phyloP scores from a whole-genome alignment of 2,329 filamentous ascomycete species.

The Neofusicoccum sp. region DNA sequence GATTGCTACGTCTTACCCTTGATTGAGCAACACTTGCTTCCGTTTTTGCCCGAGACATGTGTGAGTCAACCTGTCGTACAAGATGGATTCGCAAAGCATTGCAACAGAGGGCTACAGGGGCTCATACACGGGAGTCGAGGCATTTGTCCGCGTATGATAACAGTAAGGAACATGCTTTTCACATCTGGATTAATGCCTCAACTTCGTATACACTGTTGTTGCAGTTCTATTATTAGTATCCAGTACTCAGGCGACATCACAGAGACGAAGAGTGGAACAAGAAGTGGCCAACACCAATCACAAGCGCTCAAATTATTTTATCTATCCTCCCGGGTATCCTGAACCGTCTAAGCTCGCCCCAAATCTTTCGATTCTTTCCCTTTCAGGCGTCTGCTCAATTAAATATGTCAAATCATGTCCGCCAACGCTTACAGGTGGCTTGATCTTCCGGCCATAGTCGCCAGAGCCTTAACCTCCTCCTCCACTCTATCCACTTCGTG shows the following conservation, averaged over 20 bases:
- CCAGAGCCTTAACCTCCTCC: constrained; percentile 30
- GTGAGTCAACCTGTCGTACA: too few relatives aligned
- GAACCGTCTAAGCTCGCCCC: constrained; percentile 9
- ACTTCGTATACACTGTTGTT: too few relatives aligned
- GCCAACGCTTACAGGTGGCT: constrained; percentile 11
- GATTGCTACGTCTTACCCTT: neutral
- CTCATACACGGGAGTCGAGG: too few relatives aligned
- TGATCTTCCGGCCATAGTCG: neutral
- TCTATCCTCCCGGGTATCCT: constrained; percentile 6
- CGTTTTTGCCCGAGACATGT: constrained; percentile 2
- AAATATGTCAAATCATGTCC: neutral
- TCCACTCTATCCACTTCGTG: constrained; percentile 43
- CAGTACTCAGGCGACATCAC: neutral
- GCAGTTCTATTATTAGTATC: neutral
- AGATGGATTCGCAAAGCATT: too few relatives aligned
- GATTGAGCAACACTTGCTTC: neutral
- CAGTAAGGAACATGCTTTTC: too few relatives aligned
- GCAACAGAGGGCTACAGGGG: too few relatives aligned
- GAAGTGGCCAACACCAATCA: neutral
- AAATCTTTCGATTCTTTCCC: neutral
- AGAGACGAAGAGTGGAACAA: neutral
- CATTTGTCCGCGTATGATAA: too few relatives aligned
- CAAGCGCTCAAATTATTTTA: constrained; percentile 1
- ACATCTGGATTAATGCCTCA: too few relatives aligned
- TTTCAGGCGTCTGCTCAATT: neutral